Evolutionary conservation across 192 early-diverging fungal species (phyloP), one percentile per base, ranked within the genome.

Genomic region (Coemansia javaensis): DNA sequence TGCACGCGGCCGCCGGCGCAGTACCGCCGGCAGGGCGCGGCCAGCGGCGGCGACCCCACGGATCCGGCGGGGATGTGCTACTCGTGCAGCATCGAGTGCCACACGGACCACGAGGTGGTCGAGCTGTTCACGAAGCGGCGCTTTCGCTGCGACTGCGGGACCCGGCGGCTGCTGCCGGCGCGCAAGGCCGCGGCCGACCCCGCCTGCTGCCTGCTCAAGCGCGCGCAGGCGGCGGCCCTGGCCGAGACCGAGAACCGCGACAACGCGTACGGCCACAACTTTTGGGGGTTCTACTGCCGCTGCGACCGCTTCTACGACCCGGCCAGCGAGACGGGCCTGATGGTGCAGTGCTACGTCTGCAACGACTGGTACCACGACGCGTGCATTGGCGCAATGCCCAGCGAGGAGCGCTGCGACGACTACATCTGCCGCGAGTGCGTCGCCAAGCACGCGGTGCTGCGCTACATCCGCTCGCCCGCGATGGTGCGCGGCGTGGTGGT

Each of bases 141-240:
- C 45, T 97, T 97, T 59, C 78, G 85, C 12, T 97, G 94, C 63
- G 91, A 94, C 69, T 97, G 94, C 42, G 94, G 91, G 6, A 85
- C 86, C 0, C 56, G 34, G 32, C 50, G 63, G 36, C 40, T 75
- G 24, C 25, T 60, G 9, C 58, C 59, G 9, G 39, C 23, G 45
- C 49, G 13, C n/a, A 16, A 24, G 37, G 25, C 39, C 6, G 40
- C 50, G 36, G 31, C 8, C 2, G 23, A 23, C 18, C 47, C 43
- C 30, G 16, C 34, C 6, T 63, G 77, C 32, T 63, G 61, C 25
- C 50, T 47, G 15, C 53, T 63, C 20, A 66, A 75, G 31, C 50
- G 44, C 12, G 41, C 44, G 16, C 46, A 56, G 8, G 37, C 47
- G 0, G 37, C 47, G 0, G 49, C 34, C 13, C 40, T 71, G 49